Conservation (phyloP, 2,329 filamentous ascomycete genomes). For the Trichoderma koningiopsis region DNA sequence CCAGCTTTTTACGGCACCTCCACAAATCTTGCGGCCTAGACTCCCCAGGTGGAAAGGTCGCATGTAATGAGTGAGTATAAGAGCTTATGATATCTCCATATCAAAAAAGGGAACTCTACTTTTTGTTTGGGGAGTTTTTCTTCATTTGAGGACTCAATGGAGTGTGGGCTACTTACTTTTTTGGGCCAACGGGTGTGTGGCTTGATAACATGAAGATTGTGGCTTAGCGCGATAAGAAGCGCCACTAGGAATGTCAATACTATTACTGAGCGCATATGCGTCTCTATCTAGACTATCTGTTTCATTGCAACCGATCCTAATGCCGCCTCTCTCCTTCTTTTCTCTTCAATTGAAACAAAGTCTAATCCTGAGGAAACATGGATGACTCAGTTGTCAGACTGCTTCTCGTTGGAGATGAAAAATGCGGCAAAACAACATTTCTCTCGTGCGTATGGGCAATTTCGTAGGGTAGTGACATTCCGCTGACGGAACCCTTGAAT, state of each 20-base stretch:
- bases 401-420: constrained; percentile 60
- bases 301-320: not conserved
- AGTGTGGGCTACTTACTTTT: not conserved
- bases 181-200: not conserved
- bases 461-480: not conserved
- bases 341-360: not conserved
- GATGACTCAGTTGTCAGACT: constrained; percentile 55
- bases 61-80: constrained; percentile 32
- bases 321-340: not conserved
- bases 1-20: constrained; percentile 29
- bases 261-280: not conserved
- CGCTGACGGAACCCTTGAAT: not conserved
- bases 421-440: constrained; percentile 63
- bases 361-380: constrained; percentile 38
- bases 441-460: constrained; percentile 55
- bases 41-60: constrained; percentile 32
- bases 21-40: constrained; percentile 34
- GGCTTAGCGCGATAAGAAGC: constrained; percentile 19
- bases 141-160: not conserved
- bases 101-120: not conserved
- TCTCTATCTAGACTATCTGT: not conserved
- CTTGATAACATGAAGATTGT: not conserved
- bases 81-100: not conserved
- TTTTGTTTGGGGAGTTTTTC: not conserved
- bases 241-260: constrained; percentile 8